Conservation (phyloP, 2,329 filamentous ascomycete species). For the Alternaria sp. region DNA sequence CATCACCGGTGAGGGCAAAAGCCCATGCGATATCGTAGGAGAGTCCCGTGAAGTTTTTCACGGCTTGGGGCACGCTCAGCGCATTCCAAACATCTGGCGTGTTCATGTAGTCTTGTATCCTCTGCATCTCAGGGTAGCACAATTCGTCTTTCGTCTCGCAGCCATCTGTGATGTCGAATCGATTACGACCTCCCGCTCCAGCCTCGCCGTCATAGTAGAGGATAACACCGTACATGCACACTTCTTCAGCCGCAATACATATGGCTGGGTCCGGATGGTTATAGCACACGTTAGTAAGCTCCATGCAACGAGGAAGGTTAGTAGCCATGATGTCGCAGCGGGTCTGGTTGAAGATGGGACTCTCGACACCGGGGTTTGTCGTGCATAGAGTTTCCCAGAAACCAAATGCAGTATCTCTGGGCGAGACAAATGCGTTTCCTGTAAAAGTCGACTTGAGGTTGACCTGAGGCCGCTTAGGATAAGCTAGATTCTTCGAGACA, state of each 20-base stretch:
- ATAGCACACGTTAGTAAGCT: conserved; percentile 53
- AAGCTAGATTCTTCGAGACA: conserved; percentile 54
- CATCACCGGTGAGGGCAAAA: conserved; percentile 42
- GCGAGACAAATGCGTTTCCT: conserved; percentile 58
- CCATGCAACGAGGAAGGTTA: conserved; percentile 57
- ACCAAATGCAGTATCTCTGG: conserved; percentile 52
- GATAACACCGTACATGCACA: conserved; percentile 53
- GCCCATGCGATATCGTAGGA: conserved; percentile 36
- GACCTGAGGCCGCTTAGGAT: conserved; percentile 53
- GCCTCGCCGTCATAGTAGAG: conserved; percentile 54
- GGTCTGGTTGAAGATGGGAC: conserved; percentile 56
- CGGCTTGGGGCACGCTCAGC: conserved; percentile 43
- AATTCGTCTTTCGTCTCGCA: conserved; percentile 49
- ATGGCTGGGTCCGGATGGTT: conserved; percentile 53
- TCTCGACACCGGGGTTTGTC: conserved; percentile 54
- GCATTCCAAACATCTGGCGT: conserved; percentile 43
- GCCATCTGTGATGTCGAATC: conserved; percentile 55
- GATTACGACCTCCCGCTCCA: conserved; percentile 51
- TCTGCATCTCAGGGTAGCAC: conserved; percentile 48
- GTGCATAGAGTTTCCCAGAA: conserved; percentile 60
- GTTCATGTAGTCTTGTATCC: conserved; percentile 47
- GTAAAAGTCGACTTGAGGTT: conserved; percentile 57
- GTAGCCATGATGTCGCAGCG: conserved; percentile 58
- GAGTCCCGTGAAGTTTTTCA: conserved; percentile 44
- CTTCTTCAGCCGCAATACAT: conserved; percentile 47